phyloP scores from a whole-genome alignment of 768 basidiomycete species.

The Agrocybe praecox region DNA sequence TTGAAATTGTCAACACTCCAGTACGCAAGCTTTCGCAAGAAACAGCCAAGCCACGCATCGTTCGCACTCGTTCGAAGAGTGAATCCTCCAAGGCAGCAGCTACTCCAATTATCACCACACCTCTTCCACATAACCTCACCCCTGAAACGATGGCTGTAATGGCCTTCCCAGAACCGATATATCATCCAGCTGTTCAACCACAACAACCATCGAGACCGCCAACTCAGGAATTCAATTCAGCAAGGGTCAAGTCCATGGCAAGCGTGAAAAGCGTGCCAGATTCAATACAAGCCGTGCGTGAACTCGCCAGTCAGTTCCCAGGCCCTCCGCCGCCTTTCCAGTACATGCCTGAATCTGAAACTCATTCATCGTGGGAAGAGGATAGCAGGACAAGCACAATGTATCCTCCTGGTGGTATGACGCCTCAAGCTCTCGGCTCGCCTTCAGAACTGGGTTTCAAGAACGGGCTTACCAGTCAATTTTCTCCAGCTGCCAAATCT shows the following conservation, averaged over 20 bases:
- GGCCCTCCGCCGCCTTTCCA: constrained; percentile 40
- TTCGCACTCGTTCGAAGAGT: constrained; percentile 10
- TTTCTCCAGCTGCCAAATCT: not conserved
- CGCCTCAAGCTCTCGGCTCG: constrained; percentile 17
- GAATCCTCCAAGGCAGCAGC: not conserved
- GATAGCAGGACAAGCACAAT: constrained; percentile 11
- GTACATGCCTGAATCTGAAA: not conserved
- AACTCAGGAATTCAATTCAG: not conserved
- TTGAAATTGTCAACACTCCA: constrained; percentile 28
- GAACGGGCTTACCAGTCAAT: not conserved
- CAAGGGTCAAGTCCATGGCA: constrained; percentile 19
- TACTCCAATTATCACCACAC: not conserved
- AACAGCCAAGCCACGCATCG: constrained; percentile 20
- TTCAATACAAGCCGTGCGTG: constrained; percentile 46
- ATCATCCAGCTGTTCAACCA: not conserved
- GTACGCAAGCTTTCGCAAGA: constrained; percentile 26
- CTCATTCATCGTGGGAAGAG: constrained; percentile 10
- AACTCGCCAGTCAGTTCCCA: constrained; percentile 58
- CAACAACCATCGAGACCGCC: not conserved
- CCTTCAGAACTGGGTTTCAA: constrained; percentile 17
- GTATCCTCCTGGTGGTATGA: constrained; percentile 11
- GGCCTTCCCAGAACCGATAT: constrained; percentile 11
- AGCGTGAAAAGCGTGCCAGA: constrained; percentile 41
- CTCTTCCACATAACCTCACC: constrained; percentile 3
- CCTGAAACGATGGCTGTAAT: constrained; percentile 7